phyloP scores from a whole-genome alignment of 139 green algal genomes.

The Coccomyxa sp. region DNA sequence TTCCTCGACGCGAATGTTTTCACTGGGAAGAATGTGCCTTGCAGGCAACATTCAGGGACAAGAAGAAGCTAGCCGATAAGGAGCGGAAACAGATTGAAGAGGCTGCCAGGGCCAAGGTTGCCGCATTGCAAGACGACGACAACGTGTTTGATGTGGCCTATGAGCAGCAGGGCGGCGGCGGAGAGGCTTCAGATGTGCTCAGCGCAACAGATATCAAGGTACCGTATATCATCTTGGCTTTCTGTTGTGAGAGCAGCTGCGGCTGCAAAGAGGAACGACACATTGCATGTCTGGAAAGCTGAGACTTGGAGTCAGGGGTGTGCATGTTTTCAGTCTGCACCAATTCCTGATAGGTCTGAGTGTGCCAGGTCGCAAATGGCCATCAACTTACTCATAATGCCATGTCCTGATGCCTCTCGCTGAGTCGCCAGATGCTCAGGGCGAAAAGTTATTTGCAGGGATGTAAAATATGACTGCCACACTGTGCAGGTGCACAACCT shows the following conservation, averaged over 20 bases:
- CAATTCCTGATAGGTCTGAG: too few relatives aligned
- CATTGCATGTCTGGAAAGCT: background rate
- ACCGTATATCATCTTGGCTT: background rate
- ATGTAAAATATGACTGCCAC: background rate
- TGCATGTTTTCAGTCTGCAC: too few relatives aligned
- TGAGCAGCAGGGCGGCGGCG: conserved; percentile 66
- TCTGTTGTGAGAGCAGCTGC: too few relatives aligned
- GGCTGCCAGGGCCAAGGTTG: conserved; percentile 67
- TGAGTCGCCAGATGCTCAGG: background rate
- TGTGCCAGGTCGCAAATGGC: background rate
- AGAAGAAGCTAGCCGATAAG: conserved; percentile 79
- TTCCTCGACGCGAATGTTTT: too few relatives aligned
- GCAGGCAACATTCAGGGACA: conserved; percentile 48
- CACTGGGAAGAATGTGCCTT: background rate
- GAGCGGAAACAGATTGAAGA: conserved; percentile 78
- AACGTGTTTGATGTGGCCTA: conserved; percentile 96
- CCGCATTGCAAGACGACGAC: conserved; percentile 89
- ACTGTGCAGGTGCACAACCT: conserved; percentile 84
- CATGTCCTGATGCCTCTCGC: background rate
- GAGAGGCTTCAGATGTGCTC: conserved; percentile 18
- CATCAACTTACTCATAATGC: background rate
- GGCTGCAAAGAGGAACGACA: too few relatives aligned
- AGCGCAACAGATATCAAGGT: conserved; percentile 93
- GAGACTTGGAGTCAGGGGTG: background rate
- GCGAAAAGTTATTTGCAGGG: background rate